Base-by-base conservation (phyloP, 2,329 filamentous ascomycete species). In the Aspergillus caelatus region DNA sequence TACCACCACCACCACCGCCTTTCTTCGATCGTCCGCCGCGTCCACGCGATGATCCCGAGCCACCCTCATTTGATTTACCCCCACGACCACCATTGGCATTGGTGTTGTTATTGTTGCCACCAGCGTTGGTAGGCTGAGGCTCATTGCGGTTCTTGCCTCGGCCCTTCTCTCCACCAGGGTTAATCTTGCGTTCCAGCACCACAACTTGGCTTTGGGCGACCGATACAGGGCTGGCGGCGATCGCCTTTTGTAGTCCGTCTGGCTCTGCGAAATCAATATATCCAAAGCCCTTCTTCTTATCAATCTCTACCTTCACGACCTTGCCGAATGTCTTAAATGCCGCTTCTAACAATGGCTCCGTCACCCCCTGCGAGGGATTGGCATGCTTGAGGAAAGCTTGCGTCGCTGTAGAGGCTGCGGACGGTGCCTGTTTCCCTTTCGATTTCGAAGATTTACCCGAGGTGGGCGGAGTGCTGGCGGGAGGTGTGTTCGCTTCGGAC, bases 231-330 rank as follows among this genome's bases (percentile, higher is more conserved):
- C 93, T 96, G 14, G 91, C 91, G 19, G 88, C 85, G 73, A 97
- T 88, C 6, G 94, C 94, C 72, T 91, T 93, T 70, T 87, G 86
- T 30, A 98, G 83, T 11, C 86, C 85, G 10, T 89, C 88, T 0
- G 89, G 85, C 26, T 93, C 89, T 11, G 86, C 85, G 79, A 97
- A 98, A 67, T 97, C 92, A 45, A 96, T 90, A 75, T 97, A 97
- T 2, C 93, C 94, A 72, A 97, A 96, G 0, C 93, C 93, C 77
- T 97, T 97, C 72, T 94, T 91, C 77, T 93, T 94, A 75, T 98
- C 94, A 60, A 98, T 94, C 71, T 97, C 94, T 21, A 97, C 92
- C 68, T 88, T 90, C 0, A 87, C 87, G 53, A 97, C 86, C 1
- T 86, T 77, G 1, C 94, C 94, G 70, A 93, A 96, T 0, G 81